phyloP scores from a whole-genome alignment of 441 rosid species.

The Bocquillonia castaneifolia region DNA sequence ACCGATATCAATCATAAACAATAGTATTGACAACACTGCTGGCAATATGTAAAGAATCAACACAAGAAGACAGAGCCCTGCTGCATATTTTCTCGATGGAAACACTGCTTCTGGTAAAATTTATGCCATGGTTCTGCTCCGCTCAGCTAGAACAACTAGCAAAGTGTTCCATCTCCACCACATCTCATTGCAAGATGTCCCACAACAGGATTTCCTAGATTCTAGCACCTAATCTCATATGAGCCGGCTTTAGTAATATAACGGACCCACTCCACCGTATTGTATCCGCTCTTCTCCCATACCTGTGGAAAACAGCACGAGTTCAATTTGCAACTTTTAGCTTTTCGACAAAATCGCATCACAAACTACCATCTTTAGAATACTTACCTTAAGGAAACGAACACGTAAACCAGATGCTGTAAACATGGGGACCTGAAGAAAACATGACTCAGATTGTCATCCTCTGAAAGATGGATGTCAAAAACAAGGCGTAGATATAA shows the following conservation, averaged over 20 bases:
- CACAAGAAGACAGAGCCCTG: slow-evolving; percentile 5
- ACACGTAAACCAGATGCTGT: slow-evolving; percentile 98
- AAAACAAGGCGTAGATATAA: background rate
- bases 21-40: slow-evolving; percentile 20
- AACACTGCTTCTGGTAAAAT: too few species aligned
- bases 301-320: slow-evolving; percentile 45
- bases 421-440: slow-evolving; percentile 90
- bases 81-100: slow-evolving; percentile 26
- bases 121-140: slow-evolving; percentile 7
- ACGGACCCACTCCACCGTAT: slow-evolving; percentile 98
- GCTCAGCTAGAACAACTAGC: slow-evolving; percentile 10
- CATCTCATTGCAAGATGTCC: background rate
- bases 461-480: background rate
- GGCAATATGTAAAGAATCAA: slow-evolving; percentile 12
- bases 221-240: slow-evolving; percentile 92
- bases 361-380: background rate
- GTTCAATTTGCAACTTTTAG: background rate
- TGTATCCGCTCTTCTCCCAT: slow-evolving; percentile 99
- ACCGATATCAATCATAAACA: slow-evolving; percentile 14
- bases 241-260: slow-evolving; percentile 97
- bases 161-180: slow-evolving; percentile 10
- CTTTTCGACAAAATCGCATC: background rate
- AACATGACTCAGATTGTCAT: slow-evolving; percentile 1
- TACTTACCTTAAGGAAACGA: slow-evolving; percentile 83
- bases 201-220: slow-evolving; percentile 6